Percentiles rank a stretch among this genome's conserved stretches.
phyloP scores from a whole-genome alignment of 768 basidiomycete genomes.

The Collybia sp. region DNA sequence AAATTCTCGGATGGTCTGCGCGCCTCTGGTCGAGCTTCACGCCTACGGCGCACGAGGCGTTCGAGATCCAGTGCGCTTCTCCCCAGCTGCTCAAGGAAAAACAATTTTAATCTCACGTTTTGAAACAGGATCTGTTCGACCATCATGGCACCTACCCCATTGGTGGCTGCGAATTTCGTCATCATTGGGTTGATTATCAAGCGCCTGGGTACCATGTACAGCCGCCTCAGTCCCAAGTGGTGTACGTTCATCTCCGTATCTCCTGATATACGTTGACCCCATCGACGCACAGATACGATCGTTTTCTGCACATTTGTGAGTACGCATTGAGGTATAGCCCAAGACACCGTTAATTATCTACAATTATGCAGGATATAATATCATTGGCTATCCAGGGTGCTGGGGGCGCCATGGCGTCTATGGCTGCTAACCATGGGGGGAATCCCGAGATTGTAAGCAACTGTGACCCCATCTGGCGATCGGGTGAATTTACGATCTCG shows the following conservation, averaged over 20 bases:
- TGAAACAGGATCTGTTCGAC: slow-evolving; percentile 39
- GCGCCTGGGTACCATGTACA: slow-evolving; percentile 40
- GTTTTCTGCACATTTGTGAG: slow-evolving; percentile 31
- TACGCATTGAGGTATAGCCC: no score
- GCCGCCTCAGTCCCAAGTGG: slow-evolving; percentile 34
- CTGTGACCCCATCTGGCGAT: background rate
- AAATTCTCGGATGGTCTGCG: slow-evolving; percentile 16
- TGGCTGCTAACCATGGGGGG: slow-evolving; percentile 11
- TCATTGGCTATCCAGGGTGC: slow-evolving; percentile 51
- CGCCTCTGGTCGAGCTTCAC: slow-evolving; percentile 15
- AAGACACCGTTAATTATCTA: no score
- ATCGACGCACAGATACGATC: slow-evolving; percentile 25
- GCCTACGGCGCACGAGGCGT: slow-evolving; percentile 8
- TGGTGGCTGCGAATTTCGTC: slow-evolving; percentile 57
- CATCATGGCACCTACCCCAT: slow-evolving; percentile 53
- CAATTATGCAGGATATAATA: slow-evolving; percentile 33
- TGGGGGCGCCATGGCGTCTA: slow-evolving; percentile 46
- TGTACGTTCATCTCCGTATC: slow-evolving; percentile 27
- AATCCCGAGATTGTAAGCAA: slow-evolving; percentile 9
- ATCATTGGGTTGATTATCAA: slow-evolving; percentile 45
- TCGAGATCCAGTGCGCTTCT: slow-evolving; percentile 14
- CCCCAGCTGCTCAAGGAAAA: background rate
- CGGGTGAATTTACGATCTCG: slow-evolving; percentile 4
- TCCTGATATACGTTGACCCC: background rate
- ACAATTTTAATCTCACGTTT: background rate